Percentiles rank a stretch among this genome's conserved stretches.
These are phyloP conservation scores for Suhomyces emberorum DNA, from an alignment of 805 yeast genomes.

Conservation along the genomic window DNA sequence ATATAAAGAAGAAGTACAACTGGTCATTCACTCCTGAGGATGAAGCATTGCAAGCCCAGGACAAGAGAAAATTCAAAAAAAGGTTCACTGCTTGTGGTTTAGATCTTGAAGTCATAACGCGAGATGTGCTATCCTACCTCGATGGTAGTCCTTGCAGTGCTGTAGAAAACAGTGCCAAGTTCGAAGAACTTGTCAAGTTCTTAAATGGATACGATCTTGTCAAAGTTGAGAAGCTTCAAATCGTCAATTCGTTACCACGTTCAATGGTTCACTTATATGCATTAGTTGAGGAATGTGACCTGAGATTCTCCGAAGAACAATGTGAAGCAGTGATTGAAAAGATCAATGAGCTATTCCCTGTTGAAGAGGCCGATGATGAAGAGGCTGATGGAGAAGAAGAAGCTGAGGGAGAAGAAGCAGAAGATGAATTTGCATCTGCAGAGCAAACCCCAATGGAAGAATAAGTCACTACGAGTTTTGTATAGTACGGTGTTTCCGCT, in stretches of 20 bases:
- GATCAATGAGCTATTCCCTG: conserved; percentile 53
- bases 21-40: conserved; percentile 43
- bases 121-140: conserved; percentile 45
- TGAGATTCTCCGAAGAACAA: conserved; percentile 68
- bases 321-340: conserved; percentile 57
- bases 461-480: neutral
- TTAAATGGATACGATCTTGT: conserved; percentile 57
- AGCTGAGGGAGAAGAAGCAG: conserved; percentile 19
- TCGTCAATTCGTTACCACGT: conserved; percentile 76
- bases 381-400: conserved; percentile 22
- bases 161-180: conserved; percentile 19
- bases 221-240: conserved; percentile 80
- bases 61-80: conserved; percentile 24
- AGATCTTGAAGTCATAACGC: conserved; percentile 47
- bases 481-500: too few species aligned
- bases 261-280: conserved; percentile 76
- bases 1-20: conserved; percentile 43
- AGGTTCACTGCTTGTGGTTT: conserved; percentile 40
- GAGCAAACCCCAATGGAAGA: conserved; percentile 2
- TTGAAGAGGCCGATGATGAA: conserved; percentile 24
- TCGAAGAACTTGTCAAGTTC: conserved; percentile 40
- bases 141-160: conserved; percentile 22
- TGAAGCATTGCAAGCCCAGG: conserved; percentile 25
- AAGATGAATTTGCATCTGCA: conserved; percentile 4
- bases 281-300: conserved; percentile 89